Evolutionary conservation across 2,329 filamentous ascomycete genomes (phyloP).

Genomic region (Hymenoscyphus occultus): DNA sequence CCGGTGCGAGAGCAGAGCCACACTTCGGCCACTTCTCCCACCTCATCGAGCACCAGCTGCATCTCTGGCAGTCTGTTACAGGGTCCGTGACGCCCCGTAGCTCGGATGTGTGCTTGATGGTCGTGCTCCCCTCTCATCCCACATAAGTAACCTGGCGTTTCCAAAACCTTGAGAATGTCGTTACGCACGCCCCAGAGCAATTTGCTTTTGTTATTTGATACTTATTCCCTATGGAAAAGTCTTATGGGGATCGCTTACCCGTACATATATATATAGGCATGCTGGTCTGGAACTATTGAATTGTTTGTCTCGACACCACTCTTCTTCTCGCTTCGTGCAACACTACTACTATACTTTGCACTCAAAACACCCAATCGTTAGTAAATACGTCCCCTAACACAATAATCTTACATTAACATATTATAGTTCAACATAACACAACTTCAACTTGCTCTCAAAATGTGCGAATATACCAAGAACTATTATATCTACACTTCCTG

Average conservation of each 20-base stretch:
- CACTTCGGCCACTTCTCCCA: slow-evolving; percentile 1
- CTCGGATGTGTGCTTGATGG: slow-evolving; percentile 19
- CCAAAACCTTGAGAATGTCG: slow-evolving; percentile 15
- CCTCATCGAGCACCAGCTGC: slow-evolving; percentile 14
- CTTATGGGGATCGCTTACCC: slow-evolving; percentile 12
- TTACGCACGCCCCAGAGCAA: slow-evolving; percentile 19
- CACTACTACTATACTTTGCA: background rate
- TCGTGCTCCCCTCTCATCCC: slow-evolving; percentile 13
- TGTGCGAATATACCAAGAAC: slow-evolving; percentile 67
- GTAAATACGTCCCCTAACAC: background rate
- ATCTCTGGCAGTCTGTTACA: slow-evolving; percentile 26
- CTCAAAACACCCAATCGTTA: background rate
- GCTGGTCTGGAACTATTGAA: slow-evolving; percentile 5
- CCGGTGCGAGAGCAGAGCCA: background rate
- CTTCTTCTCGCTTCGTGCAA: slow-evolving; percentile 9
- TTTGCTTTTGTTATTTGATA: slow-evolving; percentile 26
- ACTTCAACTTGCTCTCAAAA: slow-evolving; percentile 31
- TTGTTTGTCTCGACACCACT: background rate
- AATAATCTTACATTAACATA: background rate
- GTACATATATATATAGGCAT: slow-evolving; percentile 22
- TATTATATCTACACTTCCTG: slow-evolving; percentile 75
- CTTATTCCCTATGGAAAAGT: slow-evolving; percentile 20
- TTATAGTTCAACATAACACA: background rate
- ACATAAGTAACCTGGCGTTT: slow-evolving; percentile 28
- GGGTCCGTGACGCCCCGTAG: slow-evolving; percentile 28